phyloP scores from a whole-genome alignment of 306 rosid species.

The Vachellia collinsii region DNA sequence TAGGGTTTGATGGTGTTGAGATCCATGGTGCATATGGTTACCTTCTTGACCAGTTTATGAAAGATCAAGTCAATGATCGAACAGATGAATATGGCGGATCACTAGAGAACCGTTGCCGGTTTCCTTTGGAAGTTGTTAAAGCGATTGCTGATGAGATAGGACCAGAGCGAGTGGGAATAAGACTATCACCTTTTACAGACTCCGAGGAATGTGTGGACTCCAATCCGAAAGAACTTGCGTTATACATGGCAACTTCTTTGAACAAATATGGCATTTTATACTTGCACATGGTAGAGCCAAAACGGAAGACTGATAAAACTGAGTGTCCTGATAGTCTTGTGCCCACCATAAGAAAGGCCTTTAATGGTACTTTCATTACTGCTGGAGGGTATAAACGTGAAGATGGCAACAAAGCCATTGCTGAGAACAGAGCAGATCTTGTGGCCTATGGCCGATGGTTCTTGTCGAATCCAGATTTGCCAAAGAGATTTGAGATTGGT shows the following conservation, averaged over 20 bases:
- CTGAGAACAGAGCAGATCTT: slow-evolving; percentile 53
- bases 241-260: slow-evolving; percentile 52
- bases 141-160: slow-evolving; percentile 61
- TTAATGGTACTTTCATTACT: slow-evolving; percentile 54
- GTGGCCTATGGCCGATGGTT: slow-evolving; percentile 23
- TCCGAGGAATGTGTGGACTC: no score
- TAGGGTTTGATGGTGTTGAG: slow-evolving; percentile 84
- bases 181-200: slow-evolving; percentile 62
- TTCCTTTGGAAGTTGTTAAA: slow-evolving; percentile 59
- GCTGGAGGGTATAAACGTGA: slow-evolving; percentile 59
- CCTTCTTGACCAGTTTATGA: slow-evolving; percentile 66
- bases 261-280: slow-evolving; percentile 56
- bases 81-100: slow-evolving; percentile 77
- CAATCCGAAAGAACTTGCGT: slow-evolving; percentile 33
- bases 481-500: slow-evolving; percentile 61
- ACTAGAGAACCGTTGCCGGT: slow-evolving; percentile 62
- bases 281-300: slow-evolving; percentile 72
- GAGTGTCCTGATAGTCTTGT: slow-evolving; percentile 42
- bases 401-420: slow-evolving; percentile 58
- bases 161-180: slow-evolving; percentile 62
- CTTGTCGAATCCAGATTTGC: slow-evolving; percentile 75
- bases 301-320: slow-evolving; percentile 32
- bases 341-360: slow-evolving; percentile 64
- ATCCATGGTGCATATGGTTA: slow-evolving; percentile 75
- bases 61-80: slow-evolving; percentile 63